Base-by-base conservation (phyloP, 176 grass and related monocot species). In the Phragmites australis region DNA sequence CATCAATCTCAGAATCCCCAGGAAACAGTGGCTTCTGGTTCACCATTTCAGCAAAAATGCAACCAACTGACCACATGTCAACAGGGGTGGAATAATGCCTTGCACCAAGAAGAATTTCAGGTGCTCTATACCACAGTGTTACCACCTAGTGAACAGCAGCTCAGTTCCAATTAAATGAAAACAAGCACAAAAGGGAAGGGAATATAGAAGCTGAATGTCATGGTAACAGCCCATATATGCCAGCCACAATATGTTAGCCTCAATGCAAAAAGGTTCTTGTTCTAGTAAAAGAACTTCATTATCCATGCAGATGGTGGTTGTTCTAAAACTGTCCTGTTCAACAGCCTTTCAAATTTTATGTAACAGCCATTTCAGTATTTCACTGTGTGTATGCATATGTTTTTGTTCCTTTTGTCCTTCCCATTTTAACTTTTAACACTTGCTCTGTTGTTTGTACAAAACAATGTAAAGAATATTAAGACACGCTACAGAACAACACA, bases 41-140 rank as follows among this genome's bases (percentile, higher is more conserved):
- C 72, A 94, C 85, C 94, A 97, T 97, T 84, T 97, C 94, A 70
- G 94, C 94, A 75, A 97, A 97, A 82, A 97, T 92, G 82, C 94
- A 97, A 61, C 94, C 94, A 70, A 94, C 88, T 41, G 94, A 97
- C 94, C 94, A 97, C 65, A 97, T 62, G 40, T 97, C 92, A 79
- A 97, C 88, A 74, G 94, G 92, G 37, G 94, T 97, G n/a, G 94
- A 97, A 72, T 97, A 97, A 27, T 92, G 87, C 69, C 79, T 87
- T 27, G 89, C 87, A 40, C 94, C 94, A 58, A 97, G 86, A 74
- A 97, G 85, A 86, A 97, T 92, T 92, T 97, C 94, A 32, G 94
- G 94, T 56, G 94, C 89, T 76, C 94, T 92, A 60, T 97, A 97
- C 94, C 94, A 97, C 2, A 97, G 74, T 63, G 92, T 94, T 54